phyloP scores from a whole-genome alignment of 2,329 filamentous ascomycete species.

The Ophiostoma sp. region DNA sequence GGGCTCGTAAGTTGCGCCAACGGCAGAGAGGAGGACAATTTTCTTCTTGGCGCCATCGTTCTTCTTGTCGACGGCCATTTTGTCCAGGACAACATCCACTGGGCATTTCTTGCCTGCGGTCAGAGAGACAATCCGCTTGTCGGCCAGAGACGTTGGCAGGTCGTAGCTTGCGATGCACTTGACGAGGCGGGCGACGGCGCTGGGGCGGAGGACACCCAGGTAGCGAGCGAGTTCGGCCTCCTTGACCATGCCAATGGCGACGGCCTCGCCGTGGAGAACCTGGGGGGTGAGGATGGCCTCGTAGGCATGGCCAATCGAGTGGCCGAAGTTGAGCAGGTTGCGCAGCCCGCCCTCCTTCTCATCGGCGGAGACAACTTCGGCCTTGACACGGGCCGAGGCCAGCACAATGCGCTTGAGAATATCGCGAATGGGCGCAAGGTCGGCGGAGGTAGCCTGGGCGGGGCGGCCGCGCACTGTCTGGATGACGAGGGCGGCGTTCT shows the following conservation, averaged over 20 bases:
- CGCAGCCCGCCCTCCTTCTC: constrained; percentile 91
- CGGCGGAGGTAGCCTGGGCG: constrained; percentile 44
- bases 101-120: constrained; percentile 86
- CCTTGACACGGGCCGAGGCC: constrained; percentile 90
- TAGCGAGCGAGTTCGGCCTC: constrained; percentile 92
- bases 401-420: constrained; percentile 78
- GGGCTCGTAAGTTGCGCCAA: constrained; percentile 83
- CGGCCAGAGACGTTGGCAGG: constrained; percentile 78
- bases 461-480: constrained; percentile 63
- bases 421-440: constrained; percentile 69
- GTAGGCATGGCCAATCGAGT: constrained; percentile 95
- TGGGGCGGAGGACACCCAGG: constrained; percentile 79
- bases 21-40: constrained; percentile 86
- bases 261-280: constrained; percentile 90
- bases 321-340: constrained; percentile 95
- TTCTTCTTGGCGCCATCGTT: constrained; percentile 96
- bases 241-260: constrained; percentile 97
- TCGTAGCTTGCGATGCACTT: constrained; percentile 96
- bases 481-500: constrained; percentile 76
- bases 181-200: constrained; percentile 81
- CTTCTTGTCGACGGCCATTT: constrained; percentile 99
- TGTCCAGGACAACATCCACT: constrained; percentile 79
- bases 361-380: constrained; percentile 88
- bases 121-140: constrained; percentile 77
- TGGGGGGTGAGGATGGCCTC: constrained; percentile 95